Evolutionary conservation across 73 alveolate genomes (phyloP).

Genomic region (Stentor roeselii): DNA sequence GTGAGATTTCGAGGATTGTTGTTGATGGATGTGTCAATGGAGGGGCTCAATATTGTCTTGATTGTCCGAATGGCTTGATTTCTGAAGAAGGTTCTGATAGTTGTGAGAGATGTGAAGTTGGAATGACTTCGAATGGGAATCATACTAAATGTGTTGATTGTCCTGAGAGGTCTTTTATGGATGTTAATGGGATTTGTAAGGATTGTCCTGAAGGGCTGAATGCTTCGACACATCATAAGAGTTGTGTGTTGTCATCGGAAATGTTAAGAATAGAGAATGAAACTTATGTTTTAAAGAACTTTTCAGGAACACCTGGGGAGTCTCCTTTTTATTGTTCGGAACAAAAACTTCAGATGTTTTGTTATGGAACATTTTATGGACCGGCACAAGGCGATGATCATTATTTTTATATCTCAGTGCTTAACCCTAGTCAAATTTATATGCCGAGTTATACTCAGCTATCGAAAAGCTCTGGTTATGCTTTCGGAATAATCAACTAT

Average conservation of each 20-base stretch:
- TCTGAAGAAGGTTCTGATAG: background rate
- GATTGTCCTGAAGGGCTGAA: background rate
- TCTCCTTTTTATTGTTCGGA: background rate
- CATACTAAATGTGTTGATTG: background rate
- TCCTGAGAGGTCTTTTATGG: background rate
- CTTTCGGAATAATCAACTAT: slow-evolving; percentile 1
- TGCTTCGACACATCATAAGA: background rate
- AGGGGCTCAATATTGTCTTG: background rate
- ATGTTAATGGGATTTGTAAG: background rate
- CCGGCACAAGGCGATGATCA: background rate
- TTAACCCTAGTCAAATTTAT: background rate
- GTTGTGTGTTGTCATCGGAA: background rate
- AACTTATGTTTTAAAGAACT: background rate
- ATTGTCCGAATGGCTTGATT: background rate
- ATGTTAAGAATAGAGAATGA: background rate
- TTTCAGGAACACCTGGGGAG: background rate
- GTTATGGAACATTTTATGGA: slow-evolving; percentile 17
- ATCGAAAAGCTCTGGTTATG: background rate
- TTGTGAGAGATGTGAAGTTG: background rate
- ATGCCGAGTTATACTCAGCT: background rate
- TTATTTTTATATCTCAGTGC: slow-evolving; percentile 2
- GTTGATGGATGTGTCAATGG: background rate
- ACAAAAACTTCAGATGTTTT: background rate
- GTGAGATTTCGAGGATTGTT: background rate
- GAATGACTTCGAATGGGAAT: background rate